Percentiles rank a stretch among this genome's conserved stretches.
Conservation (phyloP, 306 rosid species). For the Herpetospermum pedunculosum region DNA sequence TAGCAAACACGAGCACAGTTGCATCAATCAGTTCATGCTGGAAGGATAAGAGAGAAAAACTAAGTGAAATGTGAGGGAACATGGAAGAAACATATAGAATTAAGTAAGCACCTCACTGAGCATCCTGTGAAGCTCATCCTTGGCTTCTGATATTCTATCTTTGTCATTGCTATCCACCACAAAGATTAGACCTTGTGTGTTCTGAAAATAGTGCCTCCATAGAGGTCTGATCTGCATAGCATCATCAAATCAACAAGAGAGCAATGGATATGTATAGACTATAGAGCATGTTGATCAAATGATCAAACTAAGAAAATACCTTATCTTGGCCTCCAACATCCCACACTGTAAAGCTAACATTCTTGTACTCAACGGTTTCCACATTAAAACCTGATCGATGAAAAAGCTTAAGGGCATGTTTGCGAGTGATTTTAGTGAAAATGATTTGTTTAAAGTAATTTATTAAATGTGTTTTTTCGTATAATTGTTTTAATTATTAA, state of each 20-base stretch:
- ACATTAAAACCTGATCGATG: constrained; percentile 64
- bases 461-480: too few species aligned
- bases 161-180: constrained; percentile 84
- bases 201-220: constrained; percentile 50
- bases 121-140: constrained; percentile 75
- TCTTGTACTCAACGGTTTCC: constrained; percentile 82
- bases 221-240: constrained; percentile 60
- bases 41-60: not conserved
- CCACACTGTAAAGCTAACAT: constrained; percentile 88
- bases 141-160: constrained; percentile 72
- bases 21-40: constrained; percentile 69
- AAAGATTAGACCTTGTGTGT: constrained; percentile 6
- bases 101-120: constrained; percentile 56
- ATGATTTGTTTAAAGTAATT: too few species aligned
- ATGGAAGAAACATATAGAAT: not conserved
- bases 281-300: not conserved
- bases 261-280: not conserved
- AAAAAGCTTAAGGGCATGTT: not conserved
- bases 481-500: too few species aligned
- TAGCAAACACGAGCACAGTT: constrained; percentile 42
- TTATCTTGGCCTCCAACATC: constrained; percentile 94
- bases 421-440: too few species aligned
- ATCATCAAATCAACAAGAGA: not conserved
- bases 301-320: constrained; percentile 21
- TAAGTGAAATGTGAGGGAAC: not conserved